phyloP scores from a whole-genome alignment of 768 basidiomycete species.

The Suillus variegatus region DNA sequence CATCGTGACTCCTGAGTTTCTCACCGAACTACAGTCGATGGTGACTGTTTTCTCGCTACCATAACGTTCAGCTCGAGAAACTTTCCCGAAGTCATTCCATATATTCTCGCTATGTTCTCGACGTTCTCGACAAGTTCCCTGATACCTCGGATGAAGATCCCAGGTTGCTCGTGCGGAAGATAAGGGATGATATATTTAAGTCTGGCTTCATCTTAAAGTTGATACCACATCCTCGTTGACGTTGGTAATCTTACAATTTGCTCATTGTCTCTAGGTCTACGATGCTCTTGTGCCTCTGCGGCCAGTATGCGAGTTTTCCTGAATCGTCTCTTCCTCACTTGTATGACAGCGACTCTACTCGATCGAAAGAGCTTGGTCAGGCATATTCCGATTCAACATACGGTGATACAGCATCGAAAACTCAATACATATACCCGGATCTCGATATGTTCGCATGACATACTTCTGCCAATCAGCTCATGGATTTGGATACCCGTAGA shows the following conservation, averaged over 20 bases:
- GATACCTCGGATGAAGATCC: constrained; percentile 34
- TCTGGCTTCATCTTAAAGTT: constrained; percentile 63
- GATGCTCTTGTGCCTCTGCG: constrained; percentile 54
- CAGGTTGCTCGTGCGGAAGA: constrained; percentile 47
- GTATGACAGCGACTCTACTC: constrained; percentile 39
- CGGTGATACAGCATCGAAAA: constrained; percentile 40
- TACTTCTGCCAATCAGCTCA: not conserved
- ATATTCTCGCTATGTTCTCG: constrained; percentile 52
- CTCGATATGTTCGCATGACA: constrained; percentile 45
- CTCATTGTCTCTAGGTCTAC: constrained; percentile 47
- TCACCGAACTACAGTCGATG: constrained; percentile 45
- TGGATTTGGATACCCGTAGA: constrained; percentile 34
- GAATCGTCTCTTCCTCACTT: not conserved
- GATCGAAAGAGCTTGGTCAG: constrained; percentile 43
- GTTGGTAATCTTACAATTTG: not conserved
- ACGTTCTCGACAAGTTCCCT: constrained; percentile 40
- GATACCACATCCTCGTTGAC: not conserved
- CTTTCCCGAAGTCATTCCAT: constrained; percentile 55
- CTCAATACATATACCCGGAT: constrained; percentile 61
- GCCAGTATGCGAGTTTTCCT: constrained; percentile 31
- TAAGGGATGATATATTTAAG: constrained; percentile 67
- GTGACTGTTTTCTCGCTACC: constrained; percentile 63
- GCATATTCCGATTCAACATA: constrained; percentile 39
- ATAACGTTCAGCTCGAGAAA: constrained; percentile 63
- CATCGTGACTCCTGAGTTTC: constrained; percentile 43